Conservation (phyloP, 2,329 filamentous ascomycete species). For the Huntiella bhutanensis region DNA sequence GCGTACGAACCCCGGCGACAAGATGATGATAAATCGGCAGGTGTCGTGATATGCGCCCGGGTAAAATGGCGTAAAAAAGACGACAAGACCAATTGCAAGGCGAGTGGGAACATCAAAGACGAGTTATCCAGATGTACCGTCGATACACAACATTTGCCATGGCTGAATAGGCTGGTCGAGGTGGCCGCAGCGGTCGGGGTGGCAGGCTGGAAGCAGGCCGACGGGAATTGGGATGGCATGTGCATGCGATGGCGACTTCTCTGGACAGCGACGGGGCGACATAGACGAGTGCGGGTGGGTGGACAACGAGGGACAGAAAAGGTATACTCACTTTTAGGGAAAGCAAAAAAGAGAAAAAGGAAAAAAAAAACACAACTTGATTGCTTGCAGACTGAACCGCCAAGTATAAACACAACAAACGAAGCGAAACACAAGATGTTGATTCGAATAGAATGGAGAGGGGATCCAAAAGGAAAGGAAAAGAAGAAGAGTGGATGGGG, state of each 20-base stretch:
- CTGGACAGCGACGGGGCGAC: neutral
- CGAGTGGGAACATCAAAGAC: too few species aligned
- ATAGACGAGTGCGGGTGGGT: too few species aligned
- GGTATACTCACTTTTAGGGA: slow-evolving; percentile 7
- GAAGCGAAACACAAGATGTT: neutral
- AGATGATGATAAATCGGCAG: too few species aligned
- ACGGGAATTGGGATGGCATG: neutral
- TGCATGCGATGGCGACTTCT: neutral
- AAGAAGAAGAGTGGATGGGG: neutral
- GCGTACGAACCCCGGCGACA: too few species aligned
- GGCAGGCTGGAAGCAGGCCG: neutral
- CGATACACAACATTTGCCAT: neutral
- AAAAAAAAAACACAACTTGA: slow-evolving; percentile 4
- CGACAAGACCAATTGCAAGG: too few species aligned
- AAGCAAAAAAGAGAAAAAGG: slow-evolving; percentile 1
- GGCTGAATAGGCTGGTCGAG: neutral
- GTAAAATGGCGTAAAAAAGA: too few species aligned
- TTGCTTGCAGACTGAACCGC: neutral
- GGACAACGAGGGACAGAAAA: slow-evolving; percentile 10
- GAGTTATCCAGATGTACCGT: too few species aligned
- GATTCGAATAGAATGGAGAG: neutral
- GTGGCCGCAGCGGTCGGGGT: neutral
- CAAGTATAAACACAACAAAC: neutral
- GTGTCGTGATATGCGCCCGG: too few species aligned
- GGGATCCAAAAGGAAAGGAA: neutral